Percentiles rank a stretch among this genome's conserved stretches.
Evolutionary conservation across 257 asterid species (phyloP).

Genomic region (Jacaranda mimosifolia): DNA sequence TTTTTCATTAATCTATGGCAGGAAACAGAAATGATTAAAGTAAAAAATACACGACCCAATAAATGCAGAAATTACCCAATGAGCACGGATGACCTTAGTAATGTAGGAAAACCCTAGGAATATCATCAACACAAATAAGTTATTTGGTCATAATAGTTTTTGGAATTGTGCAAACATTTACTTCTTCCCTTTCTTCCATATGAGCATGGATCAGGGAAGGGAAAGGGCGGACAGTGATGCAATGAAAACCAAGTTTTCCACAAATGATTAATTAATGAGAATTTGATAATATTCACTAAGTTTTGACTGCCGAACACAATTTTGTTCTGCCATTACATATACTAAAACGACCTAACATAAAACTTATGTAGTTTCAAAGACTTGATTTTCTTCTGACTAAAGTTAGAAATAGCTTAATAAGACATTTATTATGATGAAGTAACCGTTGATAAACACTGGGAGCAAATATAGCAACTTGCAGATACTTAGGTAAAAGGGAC

Average conservation of each 20-base stretch:
- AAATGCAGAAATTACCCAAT: slow-evolving; percentile 17
- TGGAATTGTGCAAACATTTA: background rate
- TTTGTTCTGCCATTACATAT: background rate
- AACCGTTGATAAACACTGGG: slow-evolving; percentile 6
- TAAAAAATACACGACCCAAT: slow-evolving; percentile 20
- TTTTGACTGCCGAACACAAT: background rate
- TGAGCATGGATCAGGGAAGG: too few species aligned
- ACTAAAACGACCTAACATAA: slow-evolving; percentile 17
- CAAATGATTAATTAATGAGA: background rate
- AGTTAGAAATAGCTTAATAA: slow-evolving; percentile 6
- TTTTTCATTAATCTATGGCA: slow-evolving; percentile 41
- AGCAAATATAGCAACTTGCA: background rate
- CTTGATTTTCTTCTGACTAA: slow-evolving; percentile 6
- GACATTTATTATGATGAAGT: background rate
- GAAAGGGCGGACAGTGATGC: too few species aligned
- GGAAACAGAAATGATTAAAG: background rate
- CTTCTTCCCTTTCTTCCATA: background rate
- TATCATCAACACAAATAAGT: background rate
- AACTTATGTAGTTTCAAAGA: slow-evolving; percentile 1
- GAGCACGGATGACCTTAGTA: slow-evolving; percentile 5
- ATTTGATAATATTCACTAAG: slow-evolving; percentile 16
- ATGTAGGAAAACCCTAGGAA: background rate
- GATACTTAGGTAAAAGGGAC: background rate
- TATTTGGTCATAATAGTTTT: background rate
- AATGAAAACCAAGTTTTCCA: too few species aligned